Evolutionary conservation across 306 rosid genomes (phyloP).

Genomic region (Aeschynomene evenia): DNA sequence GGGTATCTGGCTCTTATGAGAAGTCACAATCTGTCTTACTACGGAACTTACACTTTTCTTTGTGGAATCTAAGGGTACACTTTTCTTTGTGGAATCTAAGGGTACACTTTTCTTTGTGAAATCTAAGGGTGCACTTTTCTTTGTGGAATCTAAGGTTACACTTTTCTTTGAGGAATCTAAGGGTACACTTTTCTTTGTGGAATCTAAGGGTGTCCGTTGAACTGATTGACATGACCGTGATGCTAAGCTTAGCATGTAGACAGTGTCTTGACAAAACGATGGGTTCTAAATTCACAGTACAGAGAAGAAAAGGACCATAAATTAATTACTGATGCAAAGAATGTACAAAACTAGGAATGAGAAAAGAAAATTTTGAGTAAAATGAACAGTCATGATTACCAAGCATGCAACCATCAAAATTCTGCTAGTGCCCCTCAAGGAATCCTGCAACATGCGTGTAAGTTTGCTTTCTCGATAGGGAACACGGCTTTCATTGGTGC

Average conservation of each 20-base stretch:
- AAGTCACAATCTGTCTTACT: conserved; percentile 31
- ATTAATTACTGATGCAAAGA: neutral
- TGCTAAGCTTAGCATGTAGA: conserved; percentile 68
- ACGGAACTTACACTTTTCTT: conserved; percentile 40
- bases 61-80: conserved; percentile 24
- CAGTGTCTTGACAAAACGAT: conserved; percentile 75
- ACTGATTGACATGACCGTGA: conserved; percentile 62
- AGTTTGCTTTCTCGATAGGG: conserved; percentile 92
- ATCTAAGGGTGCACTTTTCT: too few species aligned
- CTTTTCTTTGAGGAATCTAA: conserved; percentile 40
- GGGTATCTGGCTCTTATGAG: conserved; percentile 44
- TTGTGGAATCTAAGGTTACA: conserved; percentile 34
- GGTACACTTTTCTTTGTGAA: conserved; percentile 39
- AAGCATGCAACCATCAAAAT: conserved; percentile 73
- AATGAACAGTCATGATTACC: conserved; percentile 45
- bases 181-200: conserved; percentile 39
- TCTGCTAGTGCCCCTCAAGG: conserved; percentile 61
- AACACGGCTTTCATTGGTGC: conserved; percentile 55
- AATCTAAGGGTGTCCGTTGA: conserved; percentile 14
- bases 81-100: conserved; percentile 42
- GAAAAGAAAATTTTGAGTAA: neutral
- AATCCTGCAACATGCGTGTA: conserved; percentile 78
- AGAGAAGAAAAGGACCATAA: conserved; percentile 18
- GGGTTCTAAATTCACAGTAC: conserved; percentile 50
- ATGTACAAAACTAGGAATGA: neutral